Base-by-base conservation (phyloP, 768 basidiomycete genomes). In the Amanita muscaria region DNA sequence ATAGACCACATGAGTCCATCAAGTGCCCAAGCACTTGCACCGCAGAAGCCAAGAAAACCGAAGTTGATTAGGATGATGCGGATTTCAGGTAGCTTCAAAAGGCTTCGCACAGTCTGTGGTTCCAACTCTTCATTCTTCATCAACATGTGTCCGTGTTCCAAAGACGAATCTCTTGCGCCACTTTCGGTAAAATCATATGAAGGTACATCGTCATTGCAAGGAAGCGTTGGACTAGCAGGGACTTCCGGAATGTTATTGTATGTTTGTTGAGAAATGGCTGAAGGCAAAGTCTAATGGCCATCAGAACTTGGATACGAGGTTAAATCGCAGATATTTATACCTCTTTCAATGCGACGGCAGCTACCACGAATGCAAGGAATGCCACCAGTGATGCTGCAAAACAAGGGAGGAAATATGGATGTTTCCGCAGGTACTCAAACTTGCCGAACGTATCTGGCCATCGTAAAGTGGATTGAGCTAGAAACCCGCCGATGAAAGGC, bases 1-100 rank as follows among this genome's bases (percentile, higher is more conserved):
- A 77, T 77, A 21, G 76, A 72, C 45, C 58, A 64, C 44, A 66
- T 50, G 34, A 66, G 57, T 3, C 61, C 60, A 5, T 10, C 14
- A n/a, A 42, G 29, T n/a, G 23, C 41, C 23, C 41, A 38, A 31
- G 21, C 16, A 25, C 24, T 22, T 25, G 33, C 23, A 19, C 42
- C 24, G 21, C 33, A 43, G 19, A 30, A n/a, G n/a, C 21, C 18
- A 29, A 14, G 11, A 31, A 25, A 22, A 38, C 37, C 33, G 14
- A 14, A 15, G 44, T 45, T 45, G 11, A 37, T 29, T 11, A 38
- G 12, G 42, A 27, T 34, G 18, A 22, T 8, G 10, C 8, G 42
- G 5, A 44, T n/a, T 18, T 22, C 35, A 4, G 21, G 16, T 22
- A 34, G n/a, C 35, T 36, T 44, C 16, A 36, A 23, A 10, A 34